Conservation (phyloP, 768 basidiomycete genomes). For the Pleurotus salmoneostramineus region DNA sequence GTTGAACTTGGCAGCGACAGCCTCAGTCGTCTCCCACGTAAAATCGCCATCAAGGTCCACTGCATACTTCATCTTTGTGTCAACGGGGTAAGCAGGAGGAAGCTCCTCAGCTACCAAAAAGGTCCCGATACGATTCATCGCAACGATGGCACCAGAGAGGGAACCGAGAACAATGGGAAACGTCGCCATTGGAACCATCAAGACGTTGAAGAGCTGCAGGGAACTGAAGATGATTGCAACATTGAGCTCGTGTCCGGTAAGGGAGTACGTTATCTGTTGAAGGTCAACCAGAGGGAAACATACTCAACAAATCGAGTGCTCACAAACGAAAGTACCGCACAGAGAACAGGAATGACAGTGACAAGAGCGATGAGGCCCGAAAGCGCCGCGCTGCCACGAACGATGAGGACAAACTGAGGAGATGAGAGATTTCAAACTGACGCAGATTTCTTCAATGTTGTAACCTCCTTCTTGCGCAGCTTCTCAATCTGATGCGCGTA, state of each 20-base stretch:
- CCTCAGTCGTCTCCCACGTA: constrained; percentile 26
- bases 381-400: constrained; percentile 23
- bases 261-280: constrained; percentile 37
- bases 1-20: constrained; percentile 18
- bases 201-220: constrained; percentile 34
- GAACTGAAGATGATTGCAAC: constrained; percentile 41
- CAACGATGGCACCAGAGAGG: constrained; percentile 28
- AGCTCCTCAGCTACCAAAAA: constrained; percentile 34
- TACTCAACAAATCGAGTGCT: constrained; percentile 10
- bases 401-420: neutral
- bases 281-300: neutral
- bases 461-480: constrained; percentile 35
- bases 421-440: constrained; percentile 16
- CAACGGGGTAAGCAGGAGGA: constrained; percentile 22
- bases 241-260: constrained; percentile 37
- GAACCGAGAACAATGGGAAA: constrained; percentile 34
- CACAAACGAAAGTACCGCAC: constrained; percentile 50
- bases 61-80: constrained; percentile 20
- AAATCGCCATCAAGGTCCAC: constrained; percentile 27
- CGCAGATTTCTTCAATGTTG: constrained; percentile 33
- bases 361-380: constrained; percentile 39
- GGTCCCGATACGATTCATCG: constrained; percentile 25
- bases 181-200: constrained; percentile 31
- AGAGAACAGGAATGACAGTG: constrained; percentile 47
- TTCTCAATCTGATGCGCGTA: constrained; percentile 36